Evolutionary conservation across 78 protist genomes (phyloP).

Genomic region (Dictyostelium brefeldianum): DNA sequence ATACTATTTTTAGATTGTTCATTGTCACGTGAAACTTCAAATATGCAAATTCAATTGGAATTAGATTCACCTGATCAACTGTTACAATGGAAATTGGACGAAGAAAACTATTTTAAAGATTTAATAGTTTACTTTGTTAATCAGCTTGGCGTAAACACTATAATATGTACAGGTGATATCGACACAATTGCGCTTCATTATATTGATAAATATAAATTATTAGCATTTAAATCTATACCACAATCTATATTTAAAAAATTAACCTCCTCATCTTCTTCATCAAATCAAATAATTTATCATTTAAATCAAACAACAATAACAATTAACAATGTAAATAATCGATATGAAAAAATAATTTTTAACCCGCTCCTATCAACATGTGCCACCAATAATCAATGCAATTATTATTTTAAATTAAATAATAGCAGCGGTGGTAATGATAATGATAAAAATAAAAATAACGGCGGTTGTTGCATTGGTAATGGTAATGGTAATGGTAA

Average conservation of each 20-base stretch:
- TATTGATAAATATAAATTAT: neutral
- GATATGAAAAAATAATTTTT: neutral
- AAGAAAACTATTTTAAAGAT: constrained; percentile 23
- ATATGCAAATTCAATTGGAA: constrained; percentile 14
- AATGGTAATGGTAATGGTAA: neutral
- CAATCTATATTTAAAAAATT: neutral
- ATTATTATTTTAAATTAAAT: constrained; percentile 7
- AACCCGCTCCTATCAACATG: neutral
- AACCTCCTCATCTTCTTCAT: neutral
- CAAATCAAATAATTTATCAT: neutral
- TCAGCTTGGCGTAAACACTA: neutral
- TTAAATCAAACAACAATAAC: neutral
- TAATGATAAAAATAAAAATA: neutral
- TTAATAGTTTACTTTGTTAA: neutral
- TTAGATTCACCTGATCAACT: neutral
- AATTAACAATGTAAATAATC: neutral
- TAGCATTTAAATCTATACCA: constrained; percentile 16
- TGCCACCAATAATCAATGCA: neutral
- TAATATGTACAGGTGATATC: constrained; percentile 19
- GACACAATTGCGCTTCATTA: constrained; percentile 36
- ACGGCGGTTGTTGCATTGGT: too few species aligned
- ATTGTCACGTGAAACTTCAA: constrained; percentile 1
- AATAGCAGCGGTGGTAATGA: neutral
- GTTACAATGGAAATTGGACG: constrained; percentile 27
- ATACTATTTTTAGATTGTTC: constrained; percentile 11